phyloP scores from a whole-genome alignment of 495 filamentous ascomycete genomes.

The Aspergillus diversus region DNA sequence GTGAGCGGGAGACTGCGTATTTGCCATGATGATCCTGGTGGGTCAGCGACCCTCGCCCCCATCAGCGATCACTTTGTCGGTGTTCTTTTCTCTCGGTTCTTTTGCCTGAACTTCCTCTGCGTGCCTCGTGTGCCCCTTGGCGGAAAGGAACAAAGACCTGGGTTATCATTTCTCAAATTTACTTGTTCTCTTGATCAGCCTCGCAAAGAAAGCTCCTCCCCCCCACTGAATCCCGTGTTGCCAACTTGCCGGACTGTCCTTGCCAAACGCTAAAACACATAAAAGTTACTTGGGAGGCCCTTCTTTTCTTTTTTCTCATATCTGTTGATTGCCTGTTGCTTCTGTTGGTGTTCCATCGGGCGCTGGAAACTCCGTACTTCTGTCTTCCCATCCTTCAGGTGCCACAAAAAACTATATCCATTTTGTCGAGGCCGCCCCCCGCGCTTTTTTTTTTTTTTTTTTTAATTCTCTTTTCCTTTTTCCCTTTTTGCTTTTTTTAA shows the following conservation, averaged over 20 bases:
- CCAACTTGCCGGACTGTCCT: slow-evolving; percentile 13
- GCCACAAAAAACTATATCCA: slow-evolving; percentile 10
- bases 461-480: slow-evolving; percentile 31
- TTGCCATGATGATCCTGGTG: slow-evolving; percentile 13
- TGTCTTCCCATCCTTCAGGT: background rate
- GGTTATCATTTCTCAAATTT: background rate
- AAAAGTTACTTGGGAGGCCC: slow-evolving; percentile 9
- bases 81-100: slow-evolving; percentile 7
- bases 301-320: background rate
- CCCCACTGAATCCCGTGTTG: slow-evolving; percentile 21
- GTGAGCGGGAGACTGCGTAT: slow-evolving; percentile 13
- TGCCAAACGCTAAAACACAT: slow-evolving; percentile 21
- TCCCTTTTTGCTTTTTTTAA: slow-evolving; percentile 27
- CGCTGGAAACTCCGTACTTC: background rate
- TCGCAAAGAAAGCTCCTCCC: slow-evolving; percentile 11
- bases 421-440: background rate
- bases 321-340: background rate
- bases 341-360: background rate
- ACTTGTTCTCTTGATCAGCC: slow-evolving; percentile 17
- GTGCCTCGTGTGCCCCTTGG: background rate
- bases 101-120: background rate
- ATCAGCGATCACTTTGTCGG: background rate
- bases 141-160: background rate
- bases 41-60: slow-evolving; percentile 6
- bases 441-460: slow-evolving; percentile 16